Percentiles rank a stretch among this genome's conserved stretches.
These are phyloP conservation scores for Rosa hybrid DNA, from an alignment of 331 rosid species.

Conservation along the genomic window DNA sequence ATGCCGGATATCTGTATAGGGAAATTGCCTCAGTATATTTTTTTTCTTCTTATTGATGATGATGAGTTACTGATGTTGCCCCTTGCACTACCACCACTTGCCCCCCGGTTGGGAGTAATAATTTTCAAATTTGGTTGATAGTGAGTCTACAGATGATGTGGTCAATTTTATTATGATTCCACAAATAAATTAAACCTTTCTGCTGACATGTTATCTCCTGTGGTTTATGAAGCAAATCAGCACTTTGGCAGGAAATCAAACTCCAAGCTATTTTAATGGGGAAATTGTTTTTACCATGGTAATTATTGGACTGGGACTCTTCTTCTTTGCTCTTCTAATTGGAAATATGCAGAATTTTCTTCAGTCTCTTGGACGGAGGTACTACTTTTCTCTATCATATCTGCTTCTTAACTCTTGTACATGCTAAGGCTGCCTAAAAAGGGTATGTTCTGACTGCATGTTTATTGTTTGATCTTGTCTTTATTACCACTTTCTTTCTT, in stretches of 20 bases:
- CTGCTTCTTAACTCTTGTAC: constrained; percentile 7
- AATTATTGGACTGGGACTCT: constrained; percentile 69
- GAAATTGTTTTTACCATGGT: constrained; percentile 76
- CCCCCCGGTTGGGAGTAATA: neutral
- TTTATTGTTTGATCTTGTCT: neutral
- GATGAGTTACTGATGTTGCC: neutral
- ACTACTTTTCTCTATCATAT: neutral
- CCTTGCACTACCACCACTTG: neutral
- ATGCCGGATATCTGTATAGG: neutral
- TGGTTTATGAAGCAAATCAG: constrained; percentile 74
- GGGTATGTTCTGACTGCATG: neutral
- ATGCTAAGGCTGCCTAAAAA: neutral
- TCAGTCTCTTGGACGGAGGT: constrained; percentile 79
- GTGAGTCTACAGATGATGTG: neutral
- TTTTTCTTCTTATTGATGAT: too few relatives aligned
- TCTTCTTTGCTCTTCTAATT: constrained; percentile 68
- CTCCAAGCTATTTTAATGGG: constrained; percentile 63
- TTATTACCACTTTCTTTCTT: neutral
- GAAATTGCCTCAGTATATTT: neutral
- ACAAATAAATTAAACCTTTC: neutral
- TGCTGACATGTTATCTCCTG: constrained; percentile 15
- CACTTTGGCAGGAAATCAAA: constrained; percentile 76
- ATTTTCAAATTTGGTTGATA: neutral
- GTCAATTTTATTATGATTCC: neutral
- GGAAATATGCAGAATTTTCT: constrained; percentile 86